Conservation (phyloP, 106 monocot genomes). For the Xerophyta viscosa region DNA sequence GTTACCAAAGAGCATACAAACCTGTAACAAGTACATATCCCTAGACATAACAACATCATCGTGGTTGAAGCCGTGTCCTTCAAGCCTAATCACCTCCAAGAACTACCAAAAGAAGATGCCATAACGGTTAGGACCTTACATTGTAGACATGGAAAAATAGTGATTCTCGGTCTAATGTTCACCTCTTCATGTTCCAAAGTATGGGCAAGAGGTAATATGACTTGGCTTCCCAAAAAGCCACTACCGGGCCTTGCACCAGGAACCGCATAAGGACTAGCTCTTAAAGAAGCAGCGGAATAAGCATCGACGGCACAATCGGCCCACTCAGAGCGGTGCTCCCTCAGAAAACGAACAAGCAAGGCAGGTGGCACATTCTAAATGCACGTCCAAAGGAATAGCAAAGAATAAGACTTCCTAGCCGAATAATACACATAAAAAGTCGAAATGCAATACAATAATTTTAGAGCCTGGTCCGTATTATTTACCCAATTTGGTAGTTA, state of each 20-base stretch:
- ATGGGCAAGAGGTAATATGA: slow-evolving; percentile 80
- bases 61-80: slow-evolving; percentile 61
- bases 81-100: slow-evolving; percentile 83
- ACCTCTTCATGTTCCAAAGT: slow-evolving; percentile 96
- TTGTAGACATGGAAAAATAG: neutral
- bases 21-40: slow-evolving; percentile 83
- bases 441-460: no score
- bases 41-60: slow-evolving; percentile 63
- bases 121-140: neutral
- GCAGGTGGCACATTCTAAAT: slow-evolving; percentile 93
- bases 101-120: slow-evolving; percentile 28
- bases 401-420: neutral
- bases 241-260: slow-evolving; percentile 41
- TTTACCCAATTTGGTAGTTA: no score
- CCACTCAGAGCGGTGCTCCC: slow-evolving; percentile 97
- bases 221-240: slow-evolving; percentile 56
- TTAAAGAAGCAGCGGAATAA: slow-evolving; percentile 73
- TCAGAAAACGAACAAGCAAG: slow-evolving; percentile 74
- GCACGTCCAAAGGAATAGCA: neutral
- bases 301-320: slow-evolving; percentile 78
- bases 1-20: no score
- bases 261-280: slow-evolving; percentile 53
- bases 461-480: no score
- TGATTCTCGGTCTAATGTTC: no score
- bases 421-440: neutral